Percentiles rank a stretch among this genome's conserved stretches.
Conservation (phyloP, 192 early-diverging fungal genomes). For the Thamnidium elegans region DNA sequence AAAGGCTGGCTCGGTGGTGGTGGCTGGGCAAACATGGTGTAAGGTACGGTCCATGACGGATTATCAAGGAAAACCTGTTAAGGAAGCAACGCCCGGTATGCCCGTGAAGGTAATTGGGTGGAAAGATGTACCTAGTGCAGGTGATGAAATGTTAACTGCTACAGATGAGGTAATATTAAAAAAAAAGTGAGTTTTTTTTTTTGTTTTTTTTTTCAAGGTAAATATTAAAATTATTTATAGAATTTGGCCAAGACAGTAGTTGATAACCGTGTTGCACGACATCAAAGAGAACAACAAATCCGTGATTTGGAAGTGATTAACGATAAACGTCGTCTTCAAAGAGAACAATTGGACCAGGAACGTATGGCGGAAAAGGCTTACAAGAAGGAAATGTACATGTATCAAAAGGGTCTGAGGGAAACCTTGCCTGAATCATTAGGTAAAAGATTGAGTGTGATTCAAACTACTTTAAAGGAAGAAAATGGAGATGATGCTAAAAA, state of each 20-base stretch:
- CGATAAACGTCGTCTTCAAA: slow-evolving; percentile 57
- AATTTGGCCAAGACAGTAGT: slow-evolving; percentile 76
- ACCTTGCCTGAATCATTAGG: slow-evolving; percentile 47
- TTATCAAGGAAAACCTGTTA: slow-evolving; percentile 68
- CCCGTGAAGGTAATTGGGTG: slow-evolving; percentile 91
- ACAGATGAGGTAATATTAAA: slow-evolving; percentile 48
- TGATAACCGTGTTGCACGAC: slow-evolving; percentile 58
- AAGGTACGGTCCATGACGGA: slow-evolving; percentile 83
- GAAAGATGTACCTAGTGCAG: slow-evolving; percentile 89
- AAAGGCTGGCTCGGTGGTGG: slow-evolving; percentile 68
- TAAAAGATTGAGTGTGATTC: slow-evolving; percentile 30
- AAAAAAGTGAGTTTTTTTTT: neutral
- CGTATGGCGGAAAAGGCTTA: slow-evolving; percentile 49
- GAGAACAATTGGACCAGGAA: slow-evolving; percentile 51
- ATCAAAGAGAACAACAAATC: slow-evolving; percentile 58
- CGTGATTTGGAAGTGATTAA: slow-evolving; percentile 75
- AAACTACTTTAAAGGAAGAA: slow-evolving; percentile 31
- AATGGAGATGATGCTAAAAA: slow-evolving; percentile 38
- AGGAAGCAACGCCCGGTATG: slow-evolving; percentile 76
- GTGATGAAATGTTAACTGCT: slow-evolving; percentile 83
- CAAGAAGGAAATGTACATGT: slow-evolving; percentile 63
- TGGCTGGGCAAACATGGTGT: slow-evolving; percentile 86
- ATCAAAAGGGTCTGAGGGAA: slow-evolving; percentile 57
- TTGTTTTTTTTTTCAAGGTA: too few relatives aligned
- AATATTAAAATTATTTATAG: slow-evolving; percentile 30